Evolutionary conservation across 2,329 filamentous ascomycete genomes (phyloP), one percentile per base, ranked within the genome.

Genomic region (Annulohypoxylon truncatum): DNA sequence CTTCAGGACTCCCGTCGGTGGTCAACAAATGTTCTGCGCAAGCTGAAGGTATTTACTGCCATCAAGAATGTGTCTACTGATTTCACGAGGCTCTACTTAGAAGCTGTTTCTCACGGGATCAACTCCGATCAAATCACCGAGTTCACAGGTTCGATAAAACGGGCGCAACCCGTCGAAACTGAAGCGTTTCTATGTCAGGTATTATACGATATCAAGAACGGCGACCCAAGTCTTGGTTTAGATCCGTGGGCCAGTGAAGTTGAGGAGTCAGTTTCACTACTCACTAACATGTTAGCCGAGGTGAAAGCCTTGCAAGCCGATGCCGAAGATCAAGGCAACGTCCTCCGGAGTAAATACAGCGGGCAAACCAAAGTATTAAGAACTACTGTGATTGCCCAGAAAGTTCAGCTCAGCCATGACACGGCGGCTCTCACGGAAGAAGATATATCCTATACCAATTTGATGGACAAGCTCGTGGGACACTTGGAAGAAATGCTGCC

Each of bases 381-480:
- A 46, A 93, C 92, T 1, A 95, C 92, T 0, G 88, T 95, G 29
- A 88, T 95, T 53, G 92, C 92, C 13, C 92, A 95, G 74, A 92
- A 92, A 75, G 92, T 96, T 15, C 90, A 94, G 73, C 83, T 96
- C 40, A 93, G 90, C 78, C 91, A 89, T 68, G 90, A 94, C 75
- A 89, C 90, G 70, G 89, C 91, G 1, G 83, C 86, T 2, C 83
- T 95, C 26, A 92, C 90, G 0, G 85, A 89, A 46, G 84, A 90
- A 70, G 92, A 95, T 78, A 88, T 87, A 68, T 84, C 85, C 4
- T 93, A 93, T 75, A 93, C 92, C 13, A 80, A 82, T 22, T 78
- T 92, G 9, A 83, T 94, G 3, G 87, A 91, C 68, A 76, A 77
- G 1, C 80, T 90, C 20, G 81, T 85, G 9, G 79, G 83, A 13